Evolutionary conservation across 129 eudicot species (phyloP).

Genomic region (Centrapalus pauciflorus): DNA sequence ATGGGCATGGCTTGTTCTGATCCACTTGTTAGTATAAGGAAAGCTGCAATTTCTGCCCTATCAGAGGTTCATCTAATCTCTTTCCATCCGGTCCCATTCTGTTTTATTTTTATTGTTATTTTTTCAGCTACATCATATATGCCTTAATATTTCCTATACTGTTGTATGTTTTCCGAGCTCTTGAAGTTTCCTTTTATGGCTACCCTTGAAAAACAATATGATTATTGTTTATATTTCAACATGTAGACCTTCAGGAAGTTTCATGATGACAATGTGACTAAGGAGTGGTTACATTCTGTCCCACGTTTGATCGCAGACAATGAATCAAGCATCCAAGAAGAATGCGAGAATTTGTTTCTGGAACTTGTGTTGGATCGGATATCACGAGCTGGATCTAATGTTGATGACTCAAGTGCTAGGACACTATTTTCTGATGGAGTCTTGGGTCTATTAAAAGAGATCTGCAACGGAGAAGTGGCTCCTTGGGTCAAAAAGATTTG

Average conservation of each 20-base stretch:
- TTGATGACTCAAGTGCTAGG: conserved; percentile 20
- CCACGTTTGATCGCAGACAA: conserved; percentile 71
- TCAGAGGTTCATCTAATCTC: conserved; percentile 65
- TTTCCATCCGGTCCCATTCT: too few species aligned
- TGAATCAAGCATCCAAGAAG: conserved; percentile 97
- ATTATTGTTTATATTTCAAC: neutral
- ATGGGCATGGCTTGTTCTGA: conserved; percentile 94
- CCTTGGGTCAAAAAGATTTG: conserved; percentile 95
- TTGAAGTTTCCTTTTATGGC: neutral
- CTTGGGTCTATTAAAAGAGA: conserved; percentile 52
- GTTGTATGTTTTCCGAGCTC: neutral
- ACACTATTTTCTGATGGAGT: conserved; percentile 51
- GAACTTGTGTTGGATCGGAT: conserved; percentile 78
- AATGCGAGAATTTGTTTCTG: conserved; percentile 85
- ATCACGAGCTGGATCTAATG: conserved; percentile 49
- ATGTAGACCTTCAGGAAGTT: conserved; percentile 73
- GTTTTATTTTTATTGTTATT: neutral
- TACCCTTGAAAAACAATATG: neutral
- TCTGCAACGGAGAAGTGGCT: conserved; percentile 71
- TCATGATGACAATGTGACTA: conserved; percentile 48
- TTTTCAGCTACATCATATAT: neutral
- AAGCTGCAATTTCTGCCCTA: conserved; percentile 83
- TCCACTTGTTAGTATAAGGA: conserved; percentile 94
- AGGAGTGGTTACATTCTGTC: conserved; percentile 91
- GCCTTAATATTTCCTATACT: neutral